A percentile compares a stretch with the other conserved stretches of the same genome.
Evolutionary conservation across 2,329 filamentous ascomycete species (phyloP).

Genomic region (Diaporthe velutina): DNA sequence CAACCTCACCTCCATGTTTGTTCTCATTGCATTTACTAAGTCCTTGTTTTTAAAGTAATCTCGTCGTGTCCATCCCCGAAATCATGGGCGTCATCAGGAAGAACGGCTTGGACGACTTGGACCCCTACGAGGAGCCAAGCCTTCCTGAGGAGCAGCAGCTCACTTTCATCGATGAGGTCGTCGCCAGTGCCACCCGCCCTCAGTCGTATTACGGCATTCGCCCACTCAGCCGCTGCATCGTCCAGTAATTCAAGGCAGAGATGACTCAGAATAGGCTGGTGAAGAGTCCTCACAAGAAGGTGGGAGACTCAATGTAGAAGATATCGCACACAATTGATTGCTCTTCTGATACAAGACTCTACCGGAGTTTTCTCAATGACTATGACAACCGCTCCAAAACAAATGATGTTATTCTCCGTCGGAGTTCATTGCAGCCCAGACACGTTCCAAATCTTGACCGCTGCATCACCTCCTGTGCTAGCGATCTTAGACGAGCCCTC

Average conservation of each 20-base stretch:
- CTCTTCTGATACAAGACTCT: neutral
- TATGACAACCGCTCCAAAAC: neutral
- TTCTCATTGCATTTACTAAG: slow-evolving; percentile 2
- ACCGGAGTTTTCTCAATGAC: neutral
- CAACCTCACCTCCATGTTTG: no score
- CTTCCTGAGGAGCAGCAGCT: slow-evolving; percentile 49
- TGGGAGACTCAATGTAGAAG: neutral
- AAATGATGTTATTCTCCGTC: neutral
- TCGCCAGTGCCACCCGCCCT: neutral
- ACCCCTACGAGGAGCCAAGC: slow-evolving; percentile 44
- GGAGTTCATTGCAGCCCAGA: slow-evolving; percentile 61
- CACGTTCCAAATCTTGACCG: slow-evolving; percentile 89
- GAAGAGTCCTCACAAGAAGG: neutral
- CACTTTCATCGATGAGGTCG: slow-evolving; percentile 47
- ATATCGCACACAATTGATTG: neutral
- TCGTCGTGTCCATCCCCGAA: slow-evolving; percentile 44
- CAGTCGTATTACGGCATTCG: neutral
- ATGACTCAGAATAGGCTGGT: neutral
- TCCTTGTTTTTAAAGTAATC: slow-evolving; percentile 38
- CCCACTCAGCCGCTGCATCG: neutral
- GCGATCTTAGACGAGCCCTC: slow-evolving; percentile 75
- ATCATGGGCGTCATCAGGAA: slow-evolving; percentile 40
- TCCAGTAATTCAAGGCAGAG: neutral
- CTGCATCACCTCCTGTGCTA: slow-evolving; percentile 87
- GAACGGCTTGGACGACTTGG: slow-evolving; percentile 42